These are phyloP conservation scores for Telopea speciosissima DNA, from an alignment of 177 flowering plant genomes.

Conservation along the genomic window DNA sequence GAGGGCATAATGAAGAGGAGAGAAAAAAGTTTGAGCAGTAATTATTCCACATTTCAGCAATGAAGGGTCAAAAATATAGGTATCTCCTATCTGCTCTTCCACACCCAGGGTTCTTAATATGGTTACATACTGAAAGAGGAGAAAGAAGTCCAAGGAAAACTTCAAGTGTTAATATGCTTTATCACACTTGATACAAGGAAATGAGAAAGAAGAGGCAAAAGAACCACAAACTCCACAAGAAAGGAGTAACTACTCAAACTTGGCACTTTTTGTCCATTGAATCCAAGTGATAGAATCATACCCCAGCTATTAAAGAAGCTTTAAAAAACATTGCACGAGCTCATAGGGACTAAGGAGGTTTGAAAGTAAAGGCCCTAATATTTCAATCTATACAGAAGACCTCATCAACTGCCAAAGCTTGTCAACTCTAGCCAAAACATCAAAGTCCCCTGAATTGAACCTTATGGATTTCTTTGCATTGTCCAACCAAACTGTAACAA, in stretches of 20 bases:
- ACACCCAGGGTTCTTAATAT: too few species aligned
- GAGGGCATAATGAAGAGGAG: too few species aligned
- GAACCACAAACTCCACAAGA: neutral
- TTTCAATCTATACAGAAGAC: neutral
- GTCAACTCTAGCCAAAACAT: neutral
- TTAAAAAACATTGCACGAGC: neutral
- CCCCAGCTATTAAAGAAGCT: neutral
- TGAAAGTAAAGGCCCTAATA: neutral
- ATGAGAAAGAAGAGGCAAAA: neutral
- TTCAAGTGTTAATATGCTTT: neutral
- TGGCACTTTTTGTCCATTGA: neutral
- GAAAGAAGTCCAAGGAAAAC: neutral
- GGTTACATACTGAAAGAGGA: too few species aligned
- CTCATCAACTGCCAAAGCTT: neutral
- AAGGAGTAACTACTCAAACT: neutral
- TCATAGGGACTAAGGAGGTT: neutral
- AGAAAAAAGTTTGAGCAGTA: too few species aligned
- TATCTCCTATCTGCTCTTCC: too few species aligned
- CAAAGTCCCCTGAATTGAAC: neutral
- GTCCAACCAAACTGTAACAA: neutral
- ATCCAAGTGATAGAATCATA: neutral
- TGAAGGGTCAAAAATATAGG: too few species aligned
- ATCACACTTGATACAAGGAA: neutral
- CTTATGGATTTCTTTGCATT: neutral
- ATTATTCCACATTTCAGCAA: too few species aligned